Percentiles rank a stretch among this genome's conserved stretches.
phyloP scores from a whole-genome alignment of 2,329 filamentous ascomycete genomes.

The Neonectria sp. region DNA sequence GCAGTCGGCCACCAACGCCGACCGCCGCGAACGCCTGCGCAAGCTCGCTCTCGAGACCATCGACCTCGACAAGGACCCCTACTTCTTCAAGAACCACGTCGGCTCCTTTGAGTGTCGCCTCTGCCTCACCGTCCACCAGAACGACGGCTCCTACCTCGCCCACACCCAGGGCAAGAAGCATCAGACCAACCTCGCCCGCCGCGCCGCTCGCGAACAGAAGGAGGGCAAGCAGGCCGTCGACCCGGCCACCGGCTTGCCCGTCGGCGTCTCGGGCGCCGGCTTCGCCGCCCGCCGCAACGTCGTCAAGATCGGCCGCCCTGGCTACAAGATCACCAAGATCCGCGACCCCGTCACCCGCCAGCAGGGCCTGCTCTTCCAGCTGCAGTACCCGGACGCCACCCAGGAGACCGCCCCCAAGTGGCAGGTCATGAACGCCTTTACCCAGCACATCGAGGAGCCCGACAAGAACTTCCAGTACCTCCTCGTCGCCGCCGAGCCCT shows the following conservation, averaged over 20 bases:
- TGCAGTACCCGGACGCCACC: slow-evolving; percentile 94
- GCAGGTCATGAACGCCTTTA: slow-evolving; percentile 97
- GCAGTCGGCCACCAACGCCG: slow-evolving; percentile 92
- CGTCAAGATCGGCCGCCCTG: slow-evolving; percentile 95
- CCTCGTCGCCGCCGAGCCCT: slow-evolving; percentile 94
- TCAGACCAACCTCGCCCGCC: slow-evolving; percentile 96
- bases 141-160: slow-evolving; percentile 98
- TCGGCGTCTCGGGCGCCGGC: slow-evolving; percentile 80
- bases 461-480: slow-evolving; percentile 97
- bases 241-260: slow-evolving; percentile 77
- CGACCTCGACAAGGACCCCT: slow-evolving; percentile 98
- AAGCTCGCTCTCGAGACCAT: slow-evolving; percentile 99
- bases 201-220: slow-evolving; percentile 95
- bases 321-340: slow-evolving; percentile 98
- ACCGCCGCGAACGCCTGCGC: slow-evolving; percentile 95
- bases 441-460: slow-evolving; percentile 94
- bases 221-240: slow-evolving; percentile 83
- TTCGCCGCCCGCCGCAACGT: slow-evolving; percentile 79
- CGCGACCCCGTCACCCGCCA: slow-evolving; percentile 91
- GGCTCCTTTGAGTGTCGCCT: slow-evolving; percentile 98
- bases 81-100: slow-evolving; percentile 99
- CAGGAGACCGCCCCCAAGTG: slow-evolving; percentile 84
- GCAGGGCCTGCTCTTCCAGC: slow-evolving; percentile 92
- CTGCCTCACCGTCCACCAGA: slow-evolving; percentile 97
- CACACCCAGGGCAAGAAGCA: slow-evolving; percentile 99